These are phyloP conservation scores for Phlyctochytrium bullatum DNA, from an alignment of 192 early-diverging fungal species.

Conservation along the genomic window DNA sequence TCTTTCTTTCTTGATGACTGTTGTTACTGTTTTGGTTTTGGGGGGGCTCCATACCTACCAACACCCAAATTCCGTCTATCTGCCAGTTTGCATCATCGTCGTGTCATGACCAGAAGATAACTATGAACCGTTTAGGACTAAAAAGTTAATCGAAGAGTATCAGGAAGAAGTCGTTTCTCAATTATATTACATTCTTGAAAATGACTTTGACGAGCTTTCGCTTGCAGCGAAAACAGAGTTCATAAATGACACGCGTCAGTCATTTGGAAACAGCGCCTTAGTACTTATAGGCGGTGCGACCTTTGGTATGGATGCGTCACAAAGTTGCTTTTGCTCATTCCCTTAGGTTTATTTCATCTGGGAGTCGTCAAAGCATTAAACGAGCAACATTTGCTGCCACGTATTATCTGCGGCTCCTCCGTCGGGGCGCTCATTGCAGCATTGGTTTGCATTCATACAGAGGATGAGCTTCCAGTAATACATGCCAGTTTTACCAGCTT, in stretches of 20 bases:
- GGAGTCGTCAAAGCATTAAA: slow-evolving; percentile 75
- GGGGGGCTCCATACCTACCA: not conserved
- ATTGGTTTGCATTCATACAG: slow-evolving; percentile 71
- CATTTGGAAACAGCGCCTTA: slow-evolving; percentile 73
- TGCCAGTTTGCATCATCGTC: too few species aligned
- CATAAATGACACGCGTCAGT: slow-evolving; percentile 70
- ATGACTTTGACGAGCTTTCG: slow-evolving; percentile 36
- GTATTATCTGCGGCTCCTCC: slow-evolving; percentile 74
- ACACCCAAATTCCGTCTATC: not conserved
- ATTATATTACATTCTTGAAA: slow-evolving; percentile 47
- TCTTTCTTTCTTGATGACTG: not conserved
- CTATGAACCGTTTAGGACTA: slow-evolving; percentile 49
- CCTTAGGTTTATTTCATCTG: slow-evolving; percentile 65
- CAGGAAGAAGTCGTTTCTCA: slow-evolving; percentile 63
- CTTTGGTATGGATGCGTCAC: slow-evolving; percentile 68
- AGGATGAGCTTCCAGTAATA: slow-evolving; percentile 66
- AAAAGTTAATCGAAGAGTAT: slow-evolving; percentile 74
- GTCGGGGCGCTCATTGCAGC: slow-evolving; percentile 74
- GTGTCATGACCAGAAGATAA: too few species aligned
- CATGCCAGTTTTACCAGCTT: not conserved
- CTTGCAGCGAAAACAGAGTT: slow-evolving; percentile 62
- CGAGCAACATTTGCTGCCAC: slow-evolving; percentile 61
- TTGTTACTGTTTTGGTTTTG: not conserved
- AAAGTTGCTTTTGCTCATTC: too few species aligned
- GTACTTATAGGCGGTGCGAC: slow-evolving; percentile 70